Evolutionary conservation across 805 yeast species (phyloP).

Genomic region (Kluyveromyces lactis): DNA sequence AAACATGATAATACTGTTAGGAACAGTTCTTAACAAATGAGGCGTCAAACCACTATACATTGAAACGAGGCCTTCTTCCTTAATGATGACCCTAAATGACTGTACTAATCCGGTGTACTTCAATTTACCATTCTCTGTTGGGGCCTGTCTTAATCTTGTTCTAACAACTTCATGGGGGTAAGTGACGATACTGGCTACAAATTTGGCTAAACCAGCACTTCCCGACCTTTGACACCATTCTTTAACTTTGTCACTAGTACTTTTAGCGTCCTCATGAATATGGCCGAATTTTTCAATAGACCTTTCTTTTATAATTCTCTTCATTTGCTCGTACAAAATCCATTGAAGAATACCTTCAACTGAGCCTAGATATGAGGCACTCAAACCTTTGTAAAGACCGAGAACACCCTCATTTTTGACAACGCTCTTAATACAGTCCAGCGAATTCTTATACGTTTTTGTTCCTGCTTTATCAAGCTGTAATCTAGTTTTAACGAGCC

Average conservation of each 20-base stretch:
- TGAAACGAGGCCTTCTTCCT: conserved; percentile 86
- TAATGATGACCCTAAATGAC: conserved; percentile 75
- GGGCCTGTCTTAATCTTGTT: conserved; percentile 93
- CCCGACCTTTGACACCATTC: conserved; percentile 97
- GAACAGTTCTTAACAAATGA: conserved; percentile 92
- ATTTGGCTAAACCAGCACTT: conserved; percentile 94
- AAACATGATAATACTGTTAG: conserved; percentile 96
- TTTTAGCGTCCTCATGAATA: conserved; percentile 26
- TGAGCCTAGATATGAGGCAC: conserved; percentile 92
- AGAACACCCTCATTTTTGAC: conserved; percentile 66
- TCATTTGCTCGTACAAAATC: conserved; percentile 96
- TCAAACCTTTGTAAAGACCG: conserved; percentile 83
- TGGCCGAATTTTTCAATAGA: conserved; percentile 31
- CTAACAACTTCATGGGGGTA: conserved; percentile 97
- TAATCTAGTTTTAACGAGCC: conserved; percentile 91
- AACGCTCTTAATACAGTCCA: conserved; percentile 73
- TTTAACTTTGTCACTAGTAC: conserved; percentile 52
- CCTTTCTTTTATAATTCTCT: conserved; percentile 51
- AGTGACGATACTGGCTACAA: conserved; percentile 83
- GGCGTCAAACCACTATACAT: conserved; percentile 98
- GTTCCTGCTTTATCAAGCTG: conserved; percentile 74
- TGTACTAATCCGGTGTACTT: conserved; percentile 87
- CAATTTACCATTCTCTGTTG: conserved; percentile 66
- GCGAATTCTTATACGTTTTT: conserved; percentile 68
- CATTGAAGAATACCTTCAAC: conserved; percentile 90